Conservation (phyloP, 495 filamentous ascomycete genomes). For the Xylaria sp. region DNA sequence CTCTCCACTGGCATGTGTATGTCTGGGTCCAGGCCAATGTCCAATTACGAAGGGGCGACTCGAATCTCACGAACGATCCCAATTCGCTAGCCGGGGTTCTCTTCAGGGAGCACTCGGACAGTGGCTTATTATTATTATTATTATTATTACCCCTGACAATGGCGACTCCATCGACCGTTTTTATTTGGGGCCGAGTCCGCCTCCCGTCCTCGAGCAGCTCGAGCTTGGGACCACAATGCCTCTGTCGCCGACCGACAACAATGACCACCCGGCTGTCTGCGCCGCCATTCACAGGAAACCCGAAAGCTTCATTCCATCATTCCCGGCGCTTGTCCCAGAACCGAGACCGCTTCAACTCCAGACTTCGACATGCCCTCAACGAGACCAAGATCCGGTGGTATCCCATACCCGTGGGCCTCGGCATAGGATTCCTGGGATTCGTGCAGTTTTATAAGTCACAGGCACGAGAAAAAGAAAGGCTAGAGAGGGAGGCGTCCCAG, state of each 20-base stretch:
- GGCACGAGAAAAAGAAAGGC: slow-evolving; percentile 62
- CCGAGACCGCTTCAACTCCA: slow-evolving; percentile 49
- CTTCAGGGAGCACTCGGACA: neutral
- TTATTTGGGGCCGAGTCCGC: slow-evolving; percentile 21
- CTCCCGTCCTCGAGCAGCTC: too few relatives aligned
- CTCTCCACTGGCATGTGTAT: neutral
- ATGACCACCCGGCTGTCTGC: slow-evolving; percentile 28
- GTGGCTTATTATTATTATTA: neutral
- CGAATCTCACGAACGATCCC: neutral
- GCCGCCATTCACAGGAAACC: slow-evolving; percentile 27
- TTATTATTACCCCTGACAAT: neutral
- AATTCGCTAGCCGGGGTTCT: slow-evolving; percentile 9
- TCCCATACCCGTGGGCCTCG: slow-evolving; percentile 91
- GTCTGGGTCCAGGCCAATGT: neutral
- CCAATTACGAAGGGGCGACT: neutral
- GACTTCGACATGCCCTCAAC: slow-evolving; percentile 52
- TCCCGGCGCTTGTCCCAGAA: slow-evolving; percentile 46
- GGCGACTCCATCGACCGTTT: slow-evolving; percentile 19
- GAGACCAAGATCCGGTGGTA: slow-evolving; percentile 90
- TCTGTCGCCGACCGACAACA: slow-evolving; percentile 28
- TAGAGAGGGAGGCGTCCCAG: slow-evolving; percentile 56
- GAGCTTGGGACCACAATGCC: slow-evolving; percentile 30
- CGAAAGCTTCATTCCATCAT: slow-evolving; percentile 32
- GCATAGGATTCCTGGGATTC: slow-evolving; percentile 84
- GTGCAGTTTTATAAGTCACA: slow-evolving; percentile 82